phyloP scores from a whole-genome alignment of 768 basidiomycete genomes.

The Pisolithus orientalis region DNA sequence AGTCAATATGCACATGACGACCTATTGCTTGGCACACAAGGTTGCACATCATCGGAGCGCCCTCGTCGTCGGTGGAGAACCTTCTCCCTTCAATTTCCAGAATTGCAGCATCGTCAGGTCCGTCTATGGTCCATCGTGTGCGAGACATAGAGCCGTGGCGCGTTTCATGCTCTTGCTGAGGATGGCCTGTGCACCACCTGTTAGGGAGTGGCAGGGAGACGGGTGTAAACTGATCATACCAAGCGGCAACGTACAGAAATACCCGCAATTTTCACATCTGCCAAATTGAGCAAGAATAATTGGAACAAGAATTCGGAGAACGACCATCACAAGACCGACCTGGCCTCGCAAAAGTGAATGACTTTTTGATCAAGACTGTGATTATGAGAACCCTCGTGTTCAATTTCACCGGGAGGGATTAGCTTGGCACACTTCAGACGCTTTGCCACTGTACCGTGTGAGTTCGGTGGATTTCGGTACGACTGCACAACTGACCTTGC shows the following conservation, averaged over 20 bases:
- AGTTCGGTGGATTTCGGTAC: not conserved
- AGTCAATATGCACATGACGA: constrained; percentile 51
- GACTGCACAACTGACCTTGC: not conserved
- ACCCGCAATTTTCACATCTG: constrained; percentile 47
- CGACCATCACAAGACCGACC: constrained; percentile 18
- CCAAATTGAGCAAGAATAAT: not conserved
- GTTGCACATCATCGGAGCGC: constrained; percentile 61
- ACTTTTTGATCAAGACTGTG: constrained; percentile 35
- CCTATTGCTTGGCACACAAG: constrained; percentile 50
- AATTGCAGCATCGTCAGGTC: constrained; percentile 36
- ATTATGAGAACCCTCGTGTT: constrained; percentile 37
- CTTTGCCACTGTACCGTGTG: constrained; percentile 32
- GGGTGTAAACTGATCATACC: constrained; percentile 24
- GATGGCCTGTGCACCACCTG: constrained; percentile 35
- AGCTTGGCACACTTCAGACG: constrained; percentile 39
- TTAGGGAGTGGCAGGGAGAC: not conserved
- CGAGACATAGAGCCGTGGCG: constrained; percentile 58
- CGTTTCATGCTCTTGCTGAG: constrained; percentile 57
- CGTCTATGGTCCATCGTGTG: constrained; percentile 52
- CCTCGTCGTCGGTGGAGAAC: constrained; percentile 48
- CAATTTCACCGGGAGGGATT: constrained; percentile 33
- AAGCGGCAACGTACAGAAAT: constrained; percentile 46
- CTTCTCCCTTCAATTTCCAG: constrained; percentile 51
- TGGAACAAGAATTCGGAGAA: not conserved
- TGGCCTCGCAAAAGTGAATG: constrained; percentile 47